Evolutionary conservation across 108 stramenopile genomes (phyloP), one percentile per base, ranked within the genome.

Genomic region (Nitzschia putrida): DNA sequence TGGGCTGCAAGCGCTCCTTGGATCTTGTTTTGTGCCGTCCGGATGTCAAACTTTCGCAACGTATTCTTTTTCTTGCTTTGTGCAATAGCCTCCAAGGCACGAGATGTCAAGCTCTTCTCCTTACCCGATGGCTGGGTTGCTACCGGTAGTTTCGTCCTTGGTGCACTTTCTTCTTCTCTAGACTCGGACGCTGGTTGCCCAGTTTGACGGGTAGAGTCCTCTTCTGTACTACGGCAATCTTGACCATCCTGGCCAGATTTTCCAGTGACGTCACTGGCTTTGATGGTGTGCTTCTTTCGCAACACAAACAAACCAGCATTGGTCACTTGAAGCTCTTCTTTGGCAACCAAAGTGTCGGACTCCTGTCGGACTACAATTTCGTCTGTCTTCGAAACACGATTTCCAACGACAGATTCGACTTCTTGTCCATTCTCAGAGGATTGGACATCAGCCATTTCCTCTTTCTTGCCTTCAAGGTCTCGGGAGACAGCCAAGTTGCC

Each of bases 261-360:
- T 18, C 18, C 47, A 3, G 47, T 16, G 4, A 4, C 3, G n/a
- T 49, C 47, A 16, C 18, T 49, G 3, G 47, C 47, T 49, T 44
- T 44, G 18, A n/a, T 22, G 13, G 16, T 54, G 57, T 23, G 58
- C 12, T 37, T 12, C 16, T 78, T 67, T 50, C 66, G 63, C 20
- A 55, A 47, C 37, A 85, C 78, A 70, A 85, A 74, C 7, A 85
- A 39, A 23, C 69, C 51, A 12, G 85, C 79, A 61, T 90, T 88
- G 45, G 81, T 73, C 57, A 88, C 86, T 5, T 61, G 69, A 40
- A 94, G 72, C 57, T 88, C 84, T n/a, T 69, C 83, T 61, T 79
- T 80, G 66, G 83, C 78, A 20, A 49, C 26, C 47, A 74, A 74
- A 7, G 83, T 56, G n/a, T 83, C 80, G 52, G 57, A 47, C 56